Evolutionary conservation across 345 rosid species (phyloP).

Genomic region (Carallia brachiata): DNA sequence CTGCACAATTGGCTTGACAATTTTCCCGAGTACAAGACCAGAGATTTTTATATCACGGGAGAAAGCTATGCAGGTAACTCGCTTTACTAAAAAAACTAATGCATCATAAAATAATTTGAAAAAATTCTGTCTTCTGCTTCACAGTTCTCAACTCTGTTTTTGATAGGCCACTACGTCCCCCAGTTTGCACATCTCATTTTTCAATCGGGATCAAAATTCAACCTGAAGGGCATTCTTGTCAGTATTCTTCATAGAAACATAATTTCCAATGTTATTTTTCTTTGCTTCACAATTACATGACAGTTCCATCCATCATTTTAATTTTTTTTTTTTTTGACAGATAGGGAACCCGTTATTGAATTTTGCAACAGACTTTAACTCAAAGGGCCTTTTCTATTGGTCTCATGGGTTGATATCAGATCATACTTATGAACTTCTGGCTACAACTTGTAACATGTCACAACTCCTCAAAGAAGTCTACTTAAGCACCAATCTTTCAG

Average conservation of each 20-base stretch:
- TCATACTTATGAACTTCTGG: conserved; percentile 29
- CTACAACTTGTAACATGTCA: conserved; percentile 34
- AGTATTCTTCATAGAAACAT: conserved; percentile 12
- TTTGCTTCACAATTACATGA: not conserved
- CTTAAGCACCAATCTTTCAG: not conserved
- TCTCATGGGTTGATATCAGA: conserved; percentile 60
- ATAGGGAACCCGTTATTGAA: conserved; percentile 52
- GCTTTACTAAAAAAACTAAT: too few relatives aligned
- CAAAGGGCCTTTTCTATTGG: conserved; percentile 40
- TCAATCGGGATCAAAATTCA: conserved; percentile 29
- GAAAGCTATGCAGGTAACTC: conserved; percentile 11
- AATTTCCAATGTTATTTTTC: not conserved
- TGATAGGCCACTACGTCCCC: conserved; percentile 52
- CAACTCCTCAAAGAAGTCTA: conserved; percentile 26
- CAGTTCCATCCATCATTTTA: too few relatives aligned
- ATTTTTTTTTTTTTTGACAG: conserved; percentile 7
- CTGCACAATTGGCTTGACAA: conserved; percentile 3
- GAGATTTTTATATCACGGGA: conserved; percentile 5
- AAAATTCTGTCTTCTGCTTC: too few relatives aligned
- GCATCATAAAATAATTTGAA: too few relatives aligned
- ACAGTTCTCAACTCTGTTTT: not conserved
- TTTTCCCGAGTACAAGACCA: conserved; percentile 8
- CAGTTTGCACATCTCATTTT: conserved; percentile 44
- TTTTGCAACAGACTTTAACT: conserved; percentile 39
- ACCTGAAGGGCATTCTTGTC: conserved; percentile 46